Base-by-base conservation (phyloP, 208 protist species). In the Leishmania major region DNA sequence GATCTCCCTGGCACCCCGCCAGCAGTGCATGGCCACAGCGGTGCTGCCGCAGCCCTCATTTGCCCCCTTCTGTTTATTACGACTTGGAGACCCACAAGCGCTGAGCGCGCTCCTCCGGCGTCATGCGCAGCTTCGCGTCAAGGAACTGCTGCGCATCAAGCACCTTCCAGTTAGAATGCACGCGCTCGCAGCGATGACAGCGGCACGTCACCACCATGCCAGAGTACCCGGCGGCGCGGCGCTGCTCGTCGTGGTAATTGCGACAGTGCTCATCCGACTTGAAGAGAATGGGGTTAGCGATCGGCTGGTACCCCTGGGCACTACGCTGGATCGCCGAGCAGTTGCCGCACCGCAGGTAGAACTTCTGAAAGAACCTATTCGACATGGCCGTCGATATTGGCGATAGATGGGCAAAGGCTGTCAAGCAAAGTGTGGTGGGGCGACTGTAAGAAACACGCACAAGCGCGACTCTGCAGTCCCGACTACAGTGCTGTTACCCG, bases 261-360 rank as follows among this genome's bases (percentile, higher is more conserved):
- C 92, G 87, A 62, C 91, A 96, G 69, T 97, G 94, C 31, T 84
- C 89, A 69, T 97, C 92, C 3, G 93, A 92, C 73, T 96, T 90
- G 84, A 97, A 97, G 55, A 96, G 87, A 74, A 96, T 96, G 47
- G 94, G 94, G 77, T 97, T 96, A 3, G 93, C 88, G 78, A 97
- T 96, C 8, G 94, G 92, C 70, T 79, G 80, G 88, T 97, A 97
- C 43, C 94, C 94, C 43, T 92, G 85, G 25, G 93, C 93, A 40
- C 78, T 69, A 43, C 92, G 91, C 88, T 96, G 91, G 55, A 94
- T 88, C 6, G 87, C 87, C 3, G 83, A 59, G 77, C 94, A 97
- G 49, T 89, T 78, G 35, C 90, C 94, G 77, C 94, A 97, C 7
- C 87, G 89, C 43, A 96, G 75, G 75, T 91, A 96, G 64, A 92